Evolutionary conservation across 169 alveolate genomes (phyloP).

Genomic region (Plasmodium gaboni): DNA sequence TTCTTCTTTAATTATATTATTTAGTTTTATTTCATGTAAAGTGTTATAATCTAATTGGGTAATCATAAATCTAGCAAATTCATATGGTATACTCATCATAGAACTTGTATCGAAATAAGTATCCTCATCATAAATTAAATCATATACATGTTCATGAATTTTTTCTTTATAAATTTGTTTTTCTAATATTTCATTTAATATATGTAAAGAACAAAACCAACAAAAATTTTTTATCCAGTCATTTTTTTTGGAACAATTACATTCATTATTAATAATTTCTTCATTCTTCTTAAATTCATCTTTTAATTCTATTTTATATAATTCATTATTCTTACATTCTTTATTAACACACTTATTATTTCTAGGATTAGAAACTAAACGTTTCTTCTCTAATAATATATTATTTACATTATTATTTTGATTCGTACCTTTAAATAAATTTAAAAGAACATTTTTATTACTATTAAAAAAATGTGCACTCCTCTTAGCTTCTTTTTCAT

Average conservation of each 20-base stretch:
- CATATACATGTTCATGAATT: slow-evolving; percentile 43
- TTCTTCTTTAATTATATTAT: slow-evolving; percentile 68
- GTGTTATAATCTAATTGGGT: slow-evolving; percentile 19
- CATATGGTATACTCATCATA: slow-evolving; percentile 69
- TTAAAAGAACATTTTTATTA: slow-evolving; percentile 54
- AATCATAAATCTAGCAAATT: slow-evolving; percentile 65
- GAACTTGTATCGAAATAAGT: slow-evolving; percentile 71
- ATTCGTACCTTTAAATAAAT: slow-evolving; percentile 39
- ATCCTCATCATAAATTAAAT: slow-evolving; percentile 59
- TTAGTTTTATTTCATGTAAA: slow-evolving; percentile 40
- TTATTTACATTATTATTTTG: slow-evolving; percentile 19
- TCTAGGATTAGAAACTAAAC: neutral
- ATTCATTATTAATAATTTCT: neutral
- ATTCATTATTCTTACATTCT: slow-evolving; percentile 6
- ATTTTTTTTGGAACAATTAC: slow-evolving; percentile 16
- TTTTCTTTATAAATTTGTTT: slow-evolving; percentile 68
- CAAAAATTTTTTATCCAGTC: slow-evolving; percentile 55
- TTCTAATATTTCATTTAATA: slow-evolving; percentile 71
- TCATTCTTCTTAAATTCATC: neutral
- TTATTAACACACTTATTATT: neutral
- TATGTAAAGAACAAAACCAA: slow-evolving; percentile 69
- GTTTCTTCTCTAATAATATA: slow-evolving; percentile 12
- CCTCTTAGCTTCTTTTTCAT: slow-evolving; percentile 65
- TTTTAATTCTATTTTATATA: neutral
- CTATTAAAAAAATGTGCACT: slow-evolving; percentile 61